Evolutionary conservation across 2,329 filamentous ascomycete species (phyloP), one percentile per base, ranked within the genome.

Genomic region (Pseudocercospora macadamiae): DNA sequence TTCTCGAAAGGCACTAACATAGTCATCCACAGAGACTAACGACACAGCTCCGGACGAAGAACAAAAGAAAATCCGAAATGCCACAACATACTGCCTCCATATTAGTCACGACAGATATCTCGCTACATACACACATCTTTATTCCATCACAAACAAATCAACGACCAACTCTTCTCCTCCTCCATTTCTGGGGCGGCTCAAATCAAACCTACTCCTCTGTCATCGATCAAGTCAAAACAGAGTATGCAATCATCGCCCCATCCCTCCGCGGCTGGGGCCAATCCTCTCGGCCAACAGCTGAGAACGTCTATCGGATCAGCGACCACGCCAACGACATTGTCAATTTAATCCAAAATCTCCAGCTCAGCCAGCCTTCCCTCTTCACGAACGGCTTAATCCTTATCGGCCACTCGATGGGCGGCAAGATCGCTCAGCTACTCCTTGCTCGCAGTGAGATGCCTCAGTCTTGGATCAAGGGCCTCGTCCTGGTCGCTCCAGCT

Each of bases 131-230:
- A 7, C 19, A 21, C 3, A 47, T 47, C 42, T 47, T 12, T 7
- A 47, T 21, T 26, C 19, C 42, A 14, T 7, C 16, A n/a, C 7
- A 21, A 8, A 16, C 42, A 8, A 23, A 21, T n/a, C 5, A 8
- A 23, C 12, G 19, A 9, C 42, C 42, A 21, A 9, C 42, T 8
- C 42, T 47, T 14, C 18, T 47, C 42, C 21, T 47, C 18, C 21
- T 47, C 3, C 42, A 47, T 12, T 47, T 47, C 42, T 47, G 42
- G 42, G 42, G 42, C 42, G 42, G 42, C 42, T 47, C 42, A 9
- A 9, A 47, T 14, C 9, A 23, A 14, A 47, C 42, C 4, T 47
- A 47, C 42, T 21, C 7, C 42, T 26, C 42, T 7, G 19, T 47
- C 16, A 47, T 47, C 19, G 19, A 21, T 21, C 7, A 23, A 7